Base-by-base conservation (phyloP, 345 rosid genomes). In the Populus pruinosa region DNA sequence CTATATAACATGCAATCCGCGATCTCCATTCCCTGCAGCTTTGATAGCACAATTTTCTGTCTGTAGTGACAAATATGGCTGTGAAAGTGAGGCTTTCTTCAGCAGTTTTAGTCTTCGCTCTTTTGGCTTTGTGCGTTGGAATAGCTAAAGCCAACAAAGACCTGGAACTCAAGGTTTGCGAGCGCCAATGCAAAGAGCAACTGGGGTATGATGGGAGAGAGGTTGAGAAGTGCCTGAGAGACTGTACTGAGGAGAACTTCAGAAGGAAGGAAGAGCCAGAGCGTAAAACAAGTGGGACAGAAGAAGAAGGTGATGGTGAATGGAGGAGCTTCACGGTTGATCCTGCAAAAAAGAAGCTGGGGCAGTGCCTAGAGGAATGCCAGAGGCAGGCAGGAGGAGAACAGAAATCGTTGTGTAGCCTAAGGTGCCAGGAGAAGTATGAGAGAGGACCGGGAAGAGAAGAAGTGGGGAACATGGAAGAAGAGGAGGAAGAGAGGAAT, bases 101-200 rank as follows among this genome's bases (percentile, higher is more conserved):
- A 0, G 27, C 47, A n/a, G 14, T 81, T 72, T 36, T 78, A 6
- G 21, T 81, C 62, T 44, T 85, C 7, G 53, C 83, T 64, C 65
- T 81, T 53, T 31, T 79, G 67, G 63, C 78, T 73, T 66, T 85
- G 23, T 77, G 49, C 38, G 27, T 82, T 35, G 66, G 76, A 72
- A 44, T 75, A 23, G 79, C 88, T 72, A 10, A 74, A 18, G 90
- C 84, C 20, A 69, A 20, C 12, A 77, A 73, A 27, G 90, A 90
- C 67, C 87, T 87, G 4, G 91, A 87, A 82, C 82, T 80, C 47
- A 76, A 79, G 83, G 82, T 77, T 79, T 90, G 93, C 86, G 53
- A 27, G 81, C 84, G 81, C 76, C 89, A 81, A 73, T 90, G 94
- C 86, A 44, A 69, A 80, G 83, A 70, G 53, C 86, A 86, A 73